Base-by-base conservation (phyloP, 441 rosid genomes). In the Erysimum pusillum region DNA sequence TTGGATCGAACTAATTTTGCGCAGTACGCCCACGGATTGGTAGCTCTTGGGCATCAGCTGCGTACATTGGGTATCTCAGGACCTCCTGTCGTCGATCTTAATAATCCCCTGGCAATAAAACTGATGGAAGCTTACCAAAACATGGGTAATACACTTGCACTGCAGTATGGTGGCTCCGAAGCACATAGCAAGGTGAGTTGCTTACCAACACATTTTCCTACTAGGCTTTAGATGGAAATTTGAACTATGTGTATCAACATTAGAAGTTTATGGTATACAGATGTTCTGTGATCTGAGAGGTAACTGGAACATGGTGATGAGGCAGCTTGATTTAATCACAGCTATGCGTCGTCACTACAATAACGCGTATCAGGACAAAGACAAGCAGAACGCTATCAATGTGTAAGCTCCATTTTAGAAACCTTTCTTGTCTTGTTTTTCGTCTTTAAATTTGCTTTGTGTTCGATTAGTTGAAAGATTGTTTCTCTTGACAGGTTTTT, bases 101-200 rank as follows among this genome's bases (percentile, higher is more conserved):
- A 82, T 69, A 80, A 83, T 63, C 88, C 88, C 46, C 78, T 87
- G 80, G 88, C 93, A 8, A 72, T 73, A 73, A 81, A 84, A 32
- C 72, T 90, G 79, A 90, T 87, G 89, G 74, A 72, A 18, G 36
- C 80, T 56, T 90, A 89, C 53, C 90, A 90, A 79, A 79, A 79
- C 22, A 87, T 84, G 87, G 96, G 96, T 4, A 87, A 90, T 80
- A 89, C 87, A 32, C 83, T 90, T 77, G 90, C 96, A 3, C 49
- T 86, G 25, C 96, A 90, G 65, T 90, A 90, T 78, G 96, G 93
- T 74, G 96, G 96, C 44, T 90, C 96, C 17, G 90, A 87, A 25
- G 96, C 96, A 49, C 96, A 90, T 76, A 89, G 79, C 82, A 90
- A 90, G 91, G 96, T 86, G 35, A 65, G 7, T 49, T 74, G 22